A percentile compares a stretch with the other conserved stretches of the same genome.
These are phyloP conservation scores for Sclerotinia spermophila DNA, from an alignment of 2,329 filamentous ascomycete genomes.

Conservation along the genomic window DNA sequence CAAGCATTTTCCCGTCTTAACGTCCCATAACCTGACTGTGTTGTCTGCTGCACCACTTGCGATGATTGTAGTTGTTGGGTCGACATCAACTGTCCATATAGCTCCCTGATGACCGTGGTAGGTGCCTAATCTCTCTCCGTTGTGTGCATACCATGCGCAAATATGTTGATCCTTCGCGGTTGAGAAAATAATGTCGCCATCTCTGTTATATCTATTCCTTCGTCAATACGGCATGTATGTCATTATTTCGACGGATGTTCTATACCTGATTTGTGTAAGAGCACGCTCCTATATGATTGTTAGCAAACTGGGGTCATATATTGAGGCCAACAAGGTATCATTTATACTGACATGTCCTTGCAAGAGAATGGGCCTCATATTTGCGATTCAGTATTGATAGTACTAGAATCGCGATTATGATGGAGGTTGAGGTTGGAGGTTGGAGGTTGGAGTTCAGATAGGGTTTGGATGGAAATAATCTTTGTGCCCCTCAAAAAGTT, in stretches of 20 bases:
- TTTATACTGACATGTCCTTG: constrained; percentile 75
- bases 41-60: constrained; percentile 97
- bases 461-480: constrained; percentile 15
- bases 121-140: constrained; percentile 94
- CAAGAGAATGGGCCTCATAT: constrained; percentile 94
- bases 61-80: constrained; percentile 86
- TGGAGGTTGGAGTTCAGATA: constrained; percentile 11
- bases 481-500: constrained; percentile 23
- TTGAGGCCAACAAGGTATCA: not conserved
- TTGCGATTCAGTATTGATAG: constrained; percentile 40
- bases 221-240: constrained; percentile 25
- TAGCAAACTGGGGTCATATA: constrained; percentile 17
- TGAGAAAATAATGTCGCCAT: constrained; percentile 96
- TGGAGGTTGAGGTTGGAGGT: constrained; percentile 3
- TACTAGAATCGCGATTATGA: constrained; percentile 14
- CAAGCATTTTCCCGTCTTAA: constrained; percentile 85
- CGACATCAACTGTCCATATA: constrained; percentile 97
- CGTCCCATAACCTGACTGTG: constrained; percentile 95
- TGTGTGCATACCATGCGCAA: constrained; percentile 95
- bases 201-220: constrained; percentile 70
- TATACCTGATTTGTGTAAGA: constrained; percentile 87
- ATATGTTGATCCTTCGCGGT: constrained; percentile 95
- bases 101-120: constrained; percentile 97
- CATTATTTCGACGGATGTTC: constrained; percentile 20
- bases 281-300: constrained; percentile 65